phyloP scores from a whole-genome alignment of 257 asterid species.

The Lithospermum erythrorhizon region DNA sequence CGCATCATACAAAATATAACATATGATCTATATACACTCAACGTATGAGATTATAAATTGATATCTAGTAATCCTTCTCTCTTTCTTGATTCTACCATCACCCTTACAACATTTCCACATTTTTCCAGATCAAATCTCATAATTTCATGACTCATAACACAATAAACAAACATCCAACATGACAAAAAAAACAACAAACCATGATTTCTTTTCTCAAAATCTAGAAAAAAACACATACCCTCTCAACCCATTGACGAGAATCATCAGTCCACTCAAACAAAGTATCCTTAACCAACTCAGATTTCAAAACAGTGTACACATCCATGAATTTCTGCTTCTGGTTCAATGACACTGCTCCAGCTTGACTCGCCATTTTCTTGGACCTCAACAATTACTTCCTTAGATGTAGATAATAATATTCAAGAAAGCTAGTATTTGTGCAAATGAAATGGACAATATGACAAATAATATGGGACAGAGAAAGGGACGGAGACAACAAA shows the following conservation, averaged over 20 bases:
- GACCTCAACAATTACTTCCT: not conserved
- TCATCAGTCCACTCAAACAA: conserved; percentile 69
- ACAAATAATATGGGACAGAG: not conserved
- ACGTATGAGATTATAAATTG: not conserved
- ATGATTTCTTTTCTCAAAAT: no score
- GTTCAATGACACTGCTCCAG: conserved; percentile 18
- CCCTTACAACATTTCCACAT: no score
- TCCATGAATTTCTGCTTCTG: conserved; percentile 47
- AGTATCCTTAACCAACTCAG: conserved; percentile 68
- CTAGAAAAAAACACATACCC: conserved; percentile 22
- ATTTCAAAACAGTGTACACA: conserved; percentile 63
- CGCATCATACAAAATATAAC: no score
- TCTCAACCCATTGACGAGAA: conserved; percentile 74
- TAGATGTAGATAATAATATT: no score
- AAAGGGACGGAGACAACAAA: not conserved
- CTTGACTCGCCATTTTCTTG: conserved; percentile 14
- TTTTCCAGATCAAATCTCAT: no score
- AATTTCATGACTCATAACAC: no score
- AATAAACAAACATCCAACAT: no score
- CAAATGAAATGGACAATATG: not conserved
- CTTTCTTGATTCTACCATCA: no score
- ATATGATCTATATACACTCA: no score
- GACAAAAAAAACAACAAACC: not conserved
- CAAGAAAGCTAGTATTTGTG: not conserved
- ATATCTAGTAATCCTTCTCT: no score